These are phyloP conservation scores for Tulasnella sp. DNA, from an alignment of 768 basidiomycete species.

Conservation along the genomic window DNA sequence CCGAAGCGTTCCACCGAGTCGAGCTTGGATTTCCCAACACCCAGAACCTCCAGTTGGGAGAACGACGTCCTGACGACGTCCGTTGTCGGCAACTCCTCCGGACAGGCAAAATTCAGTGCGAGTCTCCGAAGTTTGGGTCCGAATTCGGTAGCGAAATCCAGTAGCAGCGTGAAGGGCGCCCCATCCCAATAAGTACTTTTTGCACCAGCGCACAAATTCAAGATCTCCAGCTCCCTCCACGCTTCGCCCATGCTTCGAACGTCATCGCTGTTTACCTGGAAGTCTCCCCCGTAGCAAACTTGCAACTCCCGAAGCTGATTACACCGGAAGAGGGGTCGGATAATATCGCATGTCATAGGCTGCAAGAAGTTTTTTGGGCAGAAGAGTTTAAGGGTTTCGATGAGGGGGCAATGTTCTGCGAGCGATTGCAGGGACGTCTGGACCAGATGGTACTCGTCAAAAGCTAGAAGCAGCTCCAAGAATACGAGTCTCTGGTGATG, in stretches of 20 bases:
- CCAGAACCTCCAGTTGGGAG: not conserved
- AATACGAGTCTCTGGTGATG: no score
- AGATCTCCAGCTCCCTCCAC: not conserved
- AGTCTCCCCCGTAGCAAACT: not conserved
- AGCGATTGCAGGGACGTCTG: no score
- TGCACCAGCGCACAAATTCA: slow-evolving; percentile 2
- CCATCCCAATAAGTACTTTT: not conserved
- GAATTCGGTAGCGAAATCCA: not conserved
- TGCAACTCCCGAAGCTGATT: not conserved
- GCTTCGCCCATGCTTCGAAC: not conserved
- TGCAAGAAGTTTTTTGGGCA: not conserved
- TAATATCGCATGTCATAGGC: not conserved
- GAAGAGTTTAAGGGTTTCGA: not conserved
- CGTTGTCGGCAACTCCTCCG: not conserved
- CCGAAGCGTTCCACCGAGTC: not conserved
- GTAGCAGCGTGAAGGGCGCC: not conserved
- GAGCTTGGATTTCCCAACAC: not conserved
- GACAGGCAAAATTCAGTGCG: not conserved
- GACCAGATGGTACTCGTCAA: no score
- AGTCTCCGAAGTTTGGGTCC: not conserved
- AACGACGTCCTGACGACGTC: not conserved
- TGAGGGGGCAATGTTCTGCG: not conserved
- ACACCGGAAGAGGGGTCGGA: not conserved
- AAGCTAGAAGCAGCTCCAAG: no score
- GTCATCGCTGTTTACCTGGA: not conserved